Percentiles rank a stretch among this genome's conserved stretches.
phyloP scores from a whole-genome alignment of 2,329 filamentous ascomycete genomes.

The Aspergillus brasiliensis region DNA sequence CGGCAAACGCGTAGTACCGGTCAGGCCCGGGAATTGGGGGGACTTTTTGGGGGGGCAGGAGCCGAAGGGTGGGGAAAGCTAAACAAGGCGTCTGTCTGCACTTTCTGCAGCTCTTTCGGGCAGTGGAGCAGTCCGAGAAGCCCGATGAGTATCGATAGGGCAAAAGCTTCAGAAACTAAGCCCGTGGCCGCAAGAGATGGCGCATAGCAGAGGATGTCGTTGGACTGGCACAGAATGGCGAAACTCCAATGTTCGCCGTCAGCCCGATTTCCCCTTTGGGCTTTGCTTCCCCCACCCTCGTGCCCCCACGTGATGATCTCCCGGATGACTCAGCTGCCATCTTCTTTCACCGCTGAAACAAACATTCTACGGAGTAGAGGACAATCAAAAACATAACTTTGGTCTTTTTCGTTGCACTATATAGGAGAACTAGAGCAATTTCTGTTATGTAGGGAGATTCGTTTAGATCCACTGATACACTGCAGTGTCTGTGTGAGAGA shows the following conservation, averaged over 20 bases:
- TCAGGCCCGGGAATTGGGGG: constrained; percentile 12
- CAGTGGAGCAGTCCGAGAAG: background rate
- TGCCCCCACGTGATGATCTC: constrained; percentile 18
- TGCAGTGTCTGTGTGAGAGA: background rate
- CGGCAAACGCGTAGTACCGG: constrained; percentile 12
- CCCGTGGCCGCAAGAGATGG: constrained; percentile 4
- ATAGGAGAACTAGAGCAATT: too few species aligned
- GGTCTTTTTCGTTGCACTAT: too few species aligned
- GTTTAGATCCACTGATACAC: too few species aligned
- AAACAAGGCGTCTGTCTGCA: too few species aligned
- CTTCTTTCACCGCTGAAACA: background rate
- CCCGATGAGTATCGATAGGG: constrained; percentile 12
- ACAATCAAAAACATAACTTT: too few species aligned
- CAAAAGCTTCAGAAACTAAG: constrained; percentile 12
- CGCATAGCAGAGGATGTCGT: constrained; percentile 12
- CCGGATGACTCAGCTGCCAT: constrained; percentile 11
- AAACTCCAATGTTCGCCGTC: constrained; percentile 25
- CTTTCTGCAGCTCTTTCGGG: too few species aligned
- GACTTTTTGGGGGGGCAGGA: background rate
- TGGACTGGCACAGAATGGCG: constrained; percentile 7
- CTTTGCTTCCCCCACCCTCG: constrained; percentile 11
- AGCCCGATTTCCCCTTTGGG: constrained; percentile 27
- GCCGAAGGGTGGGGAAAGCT: constrained; percentile 12
- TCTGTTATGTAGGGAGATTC: too few species aligned
- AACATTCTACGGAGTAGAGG: too few species aligned